Evolutionary conservation across 2,329 filamentous ascomycete species (phyloP).

Genomic region (Trichoderma breve): DNA sequence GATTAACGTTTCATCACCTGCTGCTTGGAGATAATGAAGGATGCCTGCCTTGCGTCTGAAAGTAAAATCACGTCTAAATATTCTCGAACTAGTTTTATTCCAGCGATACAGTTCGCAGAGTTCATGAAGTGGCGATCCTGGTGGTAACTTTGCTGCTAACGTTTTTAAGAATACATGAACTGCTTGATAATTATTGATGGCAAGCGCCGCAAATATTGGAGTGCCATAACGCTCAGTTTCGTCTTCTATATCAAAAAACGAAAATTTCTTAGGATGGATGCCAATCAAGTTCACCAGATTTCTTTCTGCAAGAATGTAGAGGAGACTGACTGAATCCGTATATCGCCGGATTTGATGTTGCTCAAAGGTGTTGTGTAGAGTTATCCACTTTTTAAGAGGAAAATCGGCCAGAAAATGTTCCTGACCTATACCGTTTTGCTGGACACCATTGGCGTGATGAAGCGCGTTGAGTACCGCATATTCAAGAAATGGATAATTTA

Average conservation of each 20-base stretch:
- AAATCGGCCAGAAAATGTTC: not conserved
- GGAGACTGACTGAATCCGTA: not conserved
- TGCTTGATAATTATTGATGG: not conserved
- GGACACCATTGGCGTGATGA: not conserved
- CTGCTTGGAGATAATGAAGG: not conserved
- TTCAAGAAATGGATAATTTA: not conserved
- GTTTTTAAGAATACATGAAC: not conserved
- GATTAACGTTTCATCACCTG: not conserved
- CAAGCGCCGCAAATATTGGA: slow-evolving; percentile 1
- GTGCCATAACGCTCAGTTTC: not conserved
- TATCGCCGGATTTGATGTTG: not conserved
- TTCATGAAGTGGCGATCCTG: not conserved
- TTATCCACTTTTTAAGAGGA: not conserved
- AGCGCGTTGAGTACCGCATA: not conserved
- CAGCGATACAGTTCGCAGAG: not conserved
- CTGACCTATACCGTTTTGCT: not conserved
- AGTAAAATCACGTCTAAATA: rapidly evolving
- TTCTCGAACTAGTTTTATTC: not conserved
- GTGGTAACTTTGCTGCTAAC: not conserved
- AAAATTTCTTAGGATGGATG: not conserved
- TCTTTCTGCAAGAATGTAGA: not conserved
- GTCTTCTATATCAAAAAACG: not conserved
- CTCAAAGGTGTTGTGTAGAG: not conserved
- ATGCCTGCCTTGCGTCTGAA: not conserved
- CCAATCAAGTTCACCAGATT: not conserved